Conservation (phyloP, 78 protist species). For the Reticulomyxa filosa region DNA sequence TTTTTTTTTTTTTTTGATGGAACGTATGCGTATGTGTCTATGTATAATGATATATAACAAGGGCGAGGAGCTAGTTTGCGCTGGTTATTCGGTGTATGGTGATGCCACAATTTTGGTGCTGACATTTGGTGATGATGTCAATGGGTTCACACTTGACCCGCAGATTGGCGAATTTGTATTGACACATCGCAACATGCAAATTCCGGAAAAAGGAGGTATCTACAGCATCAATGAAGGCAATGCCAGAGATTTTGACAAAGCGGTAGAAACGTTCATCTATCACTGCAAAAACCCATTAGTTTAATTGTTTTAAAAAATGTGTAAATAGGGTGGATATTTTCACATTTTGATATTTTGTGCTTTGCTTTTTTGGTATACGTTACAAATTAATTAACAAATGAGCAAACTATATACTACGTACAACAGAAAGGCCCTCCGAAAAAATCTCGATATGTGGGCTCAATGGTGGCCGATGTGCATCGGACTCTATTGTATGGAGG, state of each 20-base stretch:
- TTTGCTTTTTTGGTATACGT: too few species aligned
- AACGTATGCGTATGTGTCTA: background rate
- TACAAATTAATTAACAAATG: too few species aligned
- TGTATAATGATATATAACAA: background rate
- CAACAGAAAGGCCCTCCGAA: too few species aligned
- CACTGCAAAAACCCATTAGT: too few species aligned
- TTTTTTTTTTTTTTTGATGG: too few species aligned
- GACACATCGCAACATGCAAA: conserved; percentile 35
- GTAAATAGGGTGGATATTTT: too few species aligned
- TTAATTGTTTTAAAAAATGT: too few species aligned
- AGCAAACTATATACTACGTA: too few species aligned
- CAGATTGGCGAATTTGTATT: background rate
- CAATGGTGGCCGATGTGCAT: conserved; percentile 4
- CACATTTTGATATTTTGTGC: too few species aligned
- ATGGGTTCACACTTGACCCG: background rate
- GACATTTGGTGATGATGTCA: background rate
- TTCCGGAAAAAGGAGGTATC: conserved; percentile 21
- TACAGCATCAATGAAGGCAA: conserved; percentile 82
- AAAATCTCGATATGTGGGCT: conserved; percentile 5
- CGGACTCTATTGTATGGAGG: background rate
- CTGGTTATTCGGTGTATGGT: background rate
- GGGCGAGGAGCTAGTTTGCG: background rate
- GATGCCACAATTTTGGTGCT: background rate
- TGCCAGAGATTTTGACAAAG: background rate
- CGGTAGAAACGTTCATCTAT: too few species aligned